These are phyloP conservation scores for Microbotryomycetes sp. DNA, from an alignment of 1,284 basidiomycete genomes.

Conservation along the genomic window DNA sequence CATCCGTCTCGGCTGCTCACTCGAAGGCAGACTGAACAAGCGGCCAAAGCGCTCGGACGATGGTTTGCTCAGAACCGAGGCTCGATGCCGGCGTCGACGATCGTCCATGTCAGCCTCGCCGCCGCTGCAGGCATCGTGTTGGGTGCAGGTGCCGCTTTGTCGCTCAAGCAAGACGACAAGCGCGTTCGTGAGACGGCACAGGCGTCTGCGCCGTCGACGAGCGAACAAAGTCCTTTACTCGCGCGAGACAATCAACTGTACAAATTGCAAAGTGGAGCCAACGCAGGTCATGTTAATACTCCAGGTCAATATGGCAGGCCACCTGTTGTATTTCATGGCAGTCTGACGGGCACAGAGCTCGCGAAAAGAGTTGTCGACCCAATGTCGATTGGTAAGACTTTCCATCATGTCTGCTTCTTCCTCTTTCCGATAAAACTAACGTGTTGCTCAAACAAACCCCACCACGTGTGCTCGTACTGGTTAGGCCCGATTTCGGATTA, in stretches of 20 bases:
- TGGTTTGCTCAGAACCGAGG: no score
- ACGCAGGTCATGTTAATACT: neutral
- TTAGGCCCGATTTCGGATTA: slow-evolving; percentile 35
- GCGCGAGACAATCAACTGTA: neutral
- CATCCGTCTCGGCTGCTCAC: neutral
- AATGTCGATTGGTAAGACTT: slow-evolving; percentile 19
- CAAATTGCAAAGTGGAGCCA: neutral
- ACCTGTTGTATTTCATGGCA: slow-evolving; percentile 8
- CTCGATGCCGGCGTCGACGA: neutral
- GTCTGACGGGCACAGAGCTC: slow-evolving; percentile 5
- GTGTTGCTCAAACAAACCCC: no score
- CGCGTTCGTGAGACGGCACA: neutral
- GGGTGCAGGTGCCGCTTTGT: slow-evolving; percentile 19
- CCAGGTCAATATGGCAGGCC: neutral
- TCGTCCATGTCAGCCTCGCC: slow-evolving; percentile 19
- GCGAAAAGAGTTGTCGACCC: slow-evolving; percentile 5
- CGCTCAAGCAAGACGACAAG: neutral
- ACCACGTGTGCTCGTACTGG: neutral
- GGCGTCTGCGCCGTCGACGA: neutral
- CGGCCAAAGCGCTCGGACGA: neutral
- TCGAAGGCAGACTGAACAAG: neutral
- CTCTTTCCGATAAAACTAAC: no score
- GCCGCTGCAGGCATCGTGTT: slow-evolving; percentile 21
- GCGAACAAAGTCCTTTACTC: neutral
- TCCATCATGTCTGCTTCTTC: neutral